Evolutionary conservation across 345 rosid species (phyloP), one percentile per base, ranked within the genome.

Genomic region (Eutrema yunnanense): DNA sequence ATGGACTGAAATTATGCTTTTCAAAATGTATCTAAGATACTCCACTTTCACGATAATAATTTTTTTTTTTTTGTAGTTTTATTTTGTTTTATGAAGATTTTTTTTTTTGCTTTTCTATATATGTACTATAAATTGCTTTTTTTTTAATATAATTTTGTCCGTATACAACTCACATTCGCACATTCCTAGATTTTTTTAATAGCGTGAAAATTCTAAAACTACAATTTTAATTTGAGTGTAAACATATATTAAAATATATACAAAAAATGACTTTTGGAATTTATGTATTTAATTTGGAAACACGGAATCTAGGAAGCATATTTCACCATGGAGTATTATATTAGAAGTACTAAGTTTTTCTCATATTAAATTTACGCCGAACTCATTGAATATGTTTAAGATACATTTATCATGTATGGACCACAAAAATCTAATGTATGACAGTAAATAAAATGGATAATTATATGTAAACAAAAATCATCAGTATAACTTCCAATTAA

Each of bases 341-440:
- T 38, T 29, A 8, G 4, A 70, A 47, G 3, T 46, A 58, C 11
- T 19, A 13, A 56, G 1, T 22, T 22, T 22, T 13, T 46, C 3
- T 10, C 8, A 42, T 16, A 57, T 2, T 22, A 57, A 34, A 69
- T n/a, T 3, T 43, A 8, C 1, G 32, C 32, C 4, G 26, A 56
- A 44, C 34, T 26, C 49, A 47, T 4, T n/a, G 3, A 50, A 59
- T 46, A 29, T 50, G 8, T 19, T n/a, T n/a, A 40, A 11, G 16
- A 40, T 41, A 30, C 22, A 30, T 61, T 6, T 29, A 10, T 44
- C 63, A 44, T 67, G 34, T 12, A 0, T 44, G 57, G 72, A 27
- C 78, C 77, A 57, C 16, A 65, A 12, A 48, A 47, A 73, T 47
- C 27, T 49, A 73, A 13, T 38, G 51, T 46, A 9, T 56, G 19